Evolutionary conservation across 1,139 yeast genomes (phyloP).

Genomic region (Kluyveromyces sp.): DNA sequence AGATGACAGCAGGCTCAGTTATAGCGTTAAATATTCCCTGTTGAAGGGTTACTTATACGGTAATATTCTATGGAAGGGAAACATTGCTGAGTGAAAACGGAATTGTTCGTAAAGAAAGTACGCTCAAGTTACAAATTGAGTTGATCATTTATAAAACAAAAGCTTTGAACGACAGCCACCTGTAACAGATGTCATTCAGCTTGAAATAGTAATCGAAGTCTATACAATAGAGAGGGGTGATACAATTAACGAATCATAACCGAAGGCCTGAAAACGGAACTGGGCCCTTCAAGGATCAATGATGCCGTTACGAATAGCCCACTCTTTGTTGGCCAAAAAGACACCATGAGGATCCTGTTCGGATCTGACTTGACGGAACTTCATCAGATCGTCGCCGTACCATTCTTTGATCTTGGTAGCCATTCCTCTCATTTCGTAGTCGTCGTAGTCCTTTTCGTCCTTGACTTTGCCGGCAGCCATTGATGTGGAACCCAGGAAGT

Average conservation of each 20-base stretch:
- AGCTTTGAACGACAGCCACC: background rate
- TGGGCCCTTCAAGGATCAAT: conserved; percentile 25
- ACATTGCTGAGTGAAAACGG: too few relatives aligned
- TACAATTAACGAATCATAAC: too few relatives aligned
- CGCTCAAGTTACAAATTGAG: too few relatives aligned
- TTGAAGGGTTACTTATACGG: too few relatives aligned
- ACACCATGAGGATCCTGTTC: conserved; percentile 76
- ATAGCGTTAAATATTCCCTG: too few relatives aligned
- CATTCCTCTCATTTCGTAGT: conserved; percentile 78
- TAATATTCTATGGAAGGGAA: background rate
- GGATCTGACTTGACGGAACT: conserved; percentile 55
- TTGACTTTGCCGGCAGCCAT: conserved; percentile 32
- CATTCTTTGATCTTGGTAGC: conserved; percentile 61
- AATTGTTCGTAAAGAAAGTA: too few relatives aligned
- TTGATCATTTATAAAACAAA: background rate
- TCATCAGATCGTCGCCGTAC: conserved; percentile 67
- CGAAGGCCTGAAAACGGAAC: too few relatives aligned
- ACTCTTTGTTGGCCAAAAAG: conserved; percentile 65
- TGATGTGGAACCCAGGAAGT: conserved; percentile 63
- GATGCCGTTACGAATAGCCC: conserved; percentile 80
- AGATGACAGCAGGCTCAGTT: too few relatives aligned
- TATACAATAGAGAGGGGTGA: too few relatives aligned
- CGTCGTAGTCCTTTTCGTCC: conserved; percentile 37
- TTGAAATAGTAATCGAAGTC: too few relatives aligned
- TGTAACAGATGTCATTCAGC: background rate